Base-by-base conservation (phyloP, 805 yeast species). In the Candida awuae region DNA sequence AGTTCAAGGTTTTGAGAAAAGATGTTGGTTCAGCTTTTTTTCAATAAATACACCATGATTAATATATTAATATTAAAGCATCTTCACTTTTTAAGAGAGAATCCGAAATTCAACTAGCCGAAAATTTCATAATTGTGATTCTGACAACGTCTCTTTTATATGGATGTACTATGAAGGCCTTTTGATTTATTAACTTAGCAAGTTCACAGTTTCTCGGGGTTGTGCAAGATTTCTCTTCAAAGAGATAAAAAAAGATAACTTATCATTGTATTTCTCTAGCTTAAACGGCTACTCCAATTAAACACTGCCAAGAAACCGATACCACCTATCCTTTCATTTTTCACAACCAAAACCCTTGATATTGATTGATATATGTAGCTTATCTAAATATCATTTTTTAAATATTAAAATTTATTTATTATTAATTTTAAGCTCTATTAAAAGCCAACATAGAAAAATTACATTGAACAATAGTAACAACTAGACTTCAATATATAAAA, bases 201-300 rank as follows among this genome's bases (percentile, higher is more conserved):
- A 75, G 52, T 69, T 73, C 6, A 68, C 73, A 12, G 80, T 74
- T 43, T 78, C 73, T 49, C 65, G 61, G 53, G n/a, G n/a, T 70
- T 73, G 58, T 52, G 65, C 38, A 75, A 73, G 50, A 53, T 75
- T 14, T 66, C 74, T n/a, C 70, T 80, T 13, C 71, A 74, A 53
- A 80, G 75, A 51, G 62, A 73, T 38, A 62, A 60, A 21, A 70
- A 62, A 65, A 65, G 18, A 67, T 75, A 43, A 62, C 71, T 10
- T 77, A 70, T 48, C 73, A 73, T 48, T 65, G 70, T 49, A 75
- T 76, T 40, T 78, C 81, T 4, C 81, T 80, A 35, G 81, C 80
- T 36, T 80, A 81, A 39, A 75, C 75, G 80, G 79, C 74, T 50
- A 75, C 82, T 8, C 80, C 80, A 44, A 75, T 75, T 60, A 64